Base-by-base conservation (phyloP, 306 rosid genomes). In the Nissolia schottii region DNA sequence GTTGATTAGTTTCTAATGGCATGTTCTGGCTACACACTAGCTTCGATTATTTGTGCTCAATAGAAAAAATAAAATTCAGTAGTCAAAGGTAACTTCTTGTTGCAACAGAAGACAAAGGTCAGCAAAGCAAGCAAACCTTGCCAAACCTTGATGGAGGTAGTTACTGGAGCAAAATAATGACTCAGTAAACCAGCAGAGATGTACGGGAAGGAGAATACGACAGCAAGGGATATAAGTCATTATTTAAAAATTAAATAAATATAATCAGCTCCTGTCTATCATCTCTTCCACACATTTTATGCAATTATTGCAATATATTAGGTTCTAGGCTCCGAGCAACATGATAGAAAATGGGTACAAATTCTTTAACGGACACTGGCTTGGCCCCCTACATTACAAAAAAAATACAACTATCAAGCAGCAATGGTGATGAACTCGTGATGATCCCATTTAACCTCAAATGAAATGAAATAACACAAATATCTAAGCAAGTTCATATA, bases 401-500 rank as follows among this genome's bases (percentile, higher is more conserved):
- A 50, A 61, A 27, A 53, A 74, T 51, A 62, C 64, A 64, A 72
- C 51, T 56, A 18, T 56, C 40, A 41, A 65, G 34, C 16, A 16
- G 51, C 22, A 69, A 48, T 37, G 55, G 58, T 24, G 59, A 79
- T 38, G 56, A 69, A 67, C 38, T 49, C 71, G 67, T 19, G 64
- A 59, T 54, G 28, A 51, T 41, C 69, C 34, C 14, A 22, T 74
- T 58, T 49, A 27, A 45, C 71, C 61, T 50, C 43, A 43, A 51
- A 55, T 43, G 63, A 76, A 76, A 76, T 71, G 55, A 46, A 75
- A 76, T 71, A 64, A 34, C 74, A 53, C 23, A 70, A 27, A 71
- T 51, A 60, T 62, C 69, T 70, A 58, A 68, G 15, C 58, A 72
- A 67, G 69, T 66, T 57, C 82, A 29, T 58, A 68, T 67, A 69